phyloP scores from a whole-genome alignment of 331 rosid species.

The Quercus phellos region DNA sequence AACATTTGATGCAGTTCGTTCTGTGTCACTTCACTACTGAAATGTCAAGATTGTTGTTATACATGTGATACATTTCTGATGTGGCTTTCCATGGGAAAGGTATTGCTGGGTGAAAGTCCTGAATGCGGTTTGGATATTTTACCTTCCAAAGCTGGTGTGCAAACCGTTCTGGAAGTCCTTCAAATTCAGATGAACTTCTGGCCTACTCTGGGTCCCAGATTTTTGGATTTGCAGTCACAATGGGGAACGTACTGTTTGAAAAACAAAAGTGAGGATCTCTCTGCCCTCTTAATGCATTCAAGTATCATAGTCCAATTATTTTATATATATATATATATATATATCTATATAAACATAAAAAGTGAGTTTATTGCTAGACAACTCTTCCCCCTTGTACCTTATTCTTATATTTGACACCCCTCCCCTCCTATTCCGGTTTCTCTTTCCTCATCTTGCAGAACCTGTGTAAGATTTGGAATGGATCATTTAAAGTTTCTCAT shows the following conservation, averaged over 20 bases:
- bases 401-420: too few relatives aligned
- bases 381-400: not conserved
- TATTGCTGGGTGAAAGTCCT: constrained; percentile 68
- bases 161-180: constrained; percentile 73
- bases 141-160: constrained; percentile 75
- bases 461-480: not conserved
- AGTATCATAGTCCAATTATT: not conserved
- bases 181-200: constrained; percentile 75
- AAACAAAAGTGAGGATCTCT: constrained; percentile 55
- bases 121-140: constrained; percentile 34
- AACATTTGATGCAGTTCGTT: constrained; percentile 4
- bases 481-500: constrained; percentile 5
- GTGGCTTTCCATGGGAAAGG: constrained; percentile 39
- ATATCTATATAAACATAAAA: not conserved
- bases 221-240: constrained; percentile 49
- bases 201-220: constrained; percentile 55
- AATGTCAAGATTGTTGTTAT: constrained; percentile 2
- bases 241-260: constrained; percentile 34
- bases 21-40: not conserved
- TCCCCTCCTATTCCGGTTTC: too few relatives aligned
- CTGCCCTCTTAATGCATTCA: constrained; percentile 7
- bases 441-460: not conserved
- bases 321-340: too few relatives aligned
- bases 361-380: not conserved
- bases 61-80: constrained; percentile 12